Base-by-base conservation (phyloP, 1,284 basidiomycete species). In the Malassezia brasiliensis region DNA sequence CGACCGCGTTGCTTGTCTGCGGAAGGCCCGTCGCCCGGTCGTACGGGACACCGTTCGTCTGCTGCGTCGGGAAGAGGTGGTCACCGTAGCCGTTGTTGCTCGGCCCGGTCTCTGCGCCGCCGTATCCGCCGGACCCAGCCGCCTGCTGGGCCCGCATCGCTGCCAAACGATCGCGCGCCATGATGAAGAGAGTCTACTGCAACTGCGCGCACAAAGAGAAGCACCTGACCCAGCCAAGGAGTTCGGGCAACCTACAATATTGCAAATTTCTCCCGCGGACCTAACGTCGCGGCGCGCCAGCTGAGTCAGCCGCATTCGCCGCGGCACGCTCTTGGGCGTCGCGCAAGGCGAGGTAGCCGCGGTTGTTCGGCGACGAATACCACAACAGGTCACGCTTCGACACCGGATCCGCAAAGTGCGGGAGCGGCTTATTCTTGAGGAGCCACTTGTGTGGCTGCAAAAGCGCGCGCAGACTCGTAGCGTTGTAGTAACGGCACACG, bases 401-500 rank as follows among this genome's bases (percentile, higher is more conserved):
- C 34, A 69, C 65, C 10, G 71, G 71, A 47, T 67, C 63, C 15
- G 69, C 61, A 15, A 59, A 54, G 17, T 59, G 48, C 1, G 71
- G 69, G 44, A 64, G 49, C 14, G 65, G 59, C 50, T 63, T 64
- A 44, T 60, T 63, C 36, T 50, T 45, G 36, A 35, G 19, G 14
- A 61, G 58, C 57, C 63, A 74, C 56, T 69, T 70, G 46, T 74
- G 65, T 11, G 79, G 79, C 56, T 86, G 84, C 50, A 90, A 76
- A 62, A 86, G 85, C 67, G 90, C 87, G 37, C 83, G 81, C 47
- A 99, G 79, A 0, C 87, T 84, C 46, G 93, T 80, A 10, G 81
- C 77, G 74, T 96, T 98, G 78, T 96, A 93, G 76, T 90, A 96
- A 67, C 88, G 85, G 77, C 90, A 91, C 47, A 86, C 83, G 20